Evolutionary conservation across 495 filamentous ascomycete species (phyloP).

Genomic region (Penicillium herquei): DNA sequence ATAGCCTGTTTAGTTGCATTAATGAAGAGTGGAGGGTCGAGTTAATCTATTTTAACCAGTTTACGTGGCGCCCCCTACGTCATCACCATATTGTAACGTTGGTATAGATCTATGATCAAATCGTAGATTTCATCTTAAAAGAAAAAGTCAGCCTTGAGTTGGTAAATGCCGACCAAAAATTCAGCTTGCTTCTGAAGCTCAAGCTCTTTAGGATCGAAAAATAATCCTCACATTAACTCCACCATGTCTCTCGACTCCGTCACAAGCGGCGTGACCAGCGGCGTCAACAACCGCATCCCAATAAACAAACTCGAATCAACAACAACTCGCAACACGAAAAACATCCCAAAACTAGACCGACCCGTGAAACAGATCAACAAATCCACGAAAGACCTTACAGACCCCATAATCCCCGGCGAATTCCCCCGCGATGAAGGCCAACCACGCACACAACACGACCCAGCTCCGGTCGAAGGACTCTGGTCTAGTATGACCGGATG

Average conservation of each 20-base stretch:
- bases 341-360: conserved; percentile 14
- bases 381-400: conserved; percentile 19
- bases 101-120: conserved; percentile 14
- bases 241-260: conserved; percentile 31
- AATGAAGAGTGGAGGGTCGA: not conserved
- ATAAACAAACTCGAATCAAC: conserved; percentile 17
- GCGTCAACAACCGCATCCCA: conserved; percentile 21
- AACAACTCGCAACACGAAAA: conserved; percentile 18
- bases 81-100: conserved; percentile 7
- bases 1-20: conserved; percentile 1
- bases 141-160: not conserved
- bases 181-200: not conserved
- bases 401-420: conserved; percentile 28
- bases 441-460: conserved; percentile 9
- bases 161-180: not conserved
- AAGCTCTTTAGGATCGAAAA: not conserved
- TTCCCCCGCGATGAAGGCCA: conserved; percentile 32
- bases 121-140: not conserved
- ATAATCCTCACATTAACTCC: not conserved
- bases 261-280: conserved; percentile 26
- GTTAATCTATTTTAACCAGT: conserved; percentile 24
- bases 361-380: conserved; percentile 16
- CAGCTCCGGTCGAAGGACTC: conserved; percentile 20
- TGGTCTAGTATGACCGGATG: conserved; percentile 16
- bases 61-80: conserved; percentile 23